Evolutionary conservation across 164 flowering plant genomes (phyloP), one percentile per base, ranked within the genome.

Genomic region (Stephania yunnanensis): DNA sequence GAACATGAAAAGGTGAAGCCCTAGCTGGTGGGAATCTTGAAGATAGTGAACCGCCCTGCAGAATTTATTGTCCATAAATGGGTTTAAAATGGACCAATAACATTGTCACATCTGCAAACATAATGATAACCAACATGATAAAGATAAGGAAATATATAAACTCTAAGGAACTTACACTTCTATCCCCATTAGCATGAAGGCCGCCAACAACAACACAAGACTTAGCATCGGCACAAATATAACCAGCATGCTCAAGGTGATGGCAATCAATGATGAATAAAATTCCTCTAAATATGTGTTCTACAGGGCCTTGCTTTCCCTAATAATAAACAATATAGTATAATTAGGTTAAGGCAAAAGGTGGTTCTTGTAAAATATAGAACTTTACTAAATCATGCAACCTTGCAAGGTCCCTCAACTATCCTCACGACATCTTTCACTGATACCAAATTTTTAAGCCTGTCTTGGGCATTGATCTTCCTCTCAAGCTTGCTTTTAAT

Each of bases 281-380:
- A 61, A 94, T 75, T 71, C 99, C 97, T 83, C 83, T 87, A 75
- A 80, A 89, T 65, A 96, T 92, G 82, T 94, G 98, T 70, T 92
- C 97, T 29, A 96, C 97, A 42, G 98, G 97, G 73, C 99, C 99
- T 87, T 91, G 98, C 77, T 92, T 94, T 25, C 97, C 99, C 99
- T 96, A 75, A 69, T 17, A 36, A 68, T 17, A 61, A 61, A 68
- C 69, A 50, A 1, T 13, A 69, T 3, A 69, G 64, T n/a, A 67
- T 2, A 50, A 68, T 77, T 58, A 80, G 1, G 45, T 22, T 29
- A 36, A 10, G 17, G 25, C 58, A 76, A 73, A 30, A 10, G 36
- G 31, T 48, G 45, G 52, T 20, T 11, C 7, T 29, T 13, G 46
- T 9, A 45, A 36, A 5, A 63, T 10, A 68, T 29, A 71, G 15